Evolutionary conservation across 352 stramenopile genomes (phyloP), one percentile per base, ranked within the genome.

Genomic region (Globisporangium echinulatum): DNA sequence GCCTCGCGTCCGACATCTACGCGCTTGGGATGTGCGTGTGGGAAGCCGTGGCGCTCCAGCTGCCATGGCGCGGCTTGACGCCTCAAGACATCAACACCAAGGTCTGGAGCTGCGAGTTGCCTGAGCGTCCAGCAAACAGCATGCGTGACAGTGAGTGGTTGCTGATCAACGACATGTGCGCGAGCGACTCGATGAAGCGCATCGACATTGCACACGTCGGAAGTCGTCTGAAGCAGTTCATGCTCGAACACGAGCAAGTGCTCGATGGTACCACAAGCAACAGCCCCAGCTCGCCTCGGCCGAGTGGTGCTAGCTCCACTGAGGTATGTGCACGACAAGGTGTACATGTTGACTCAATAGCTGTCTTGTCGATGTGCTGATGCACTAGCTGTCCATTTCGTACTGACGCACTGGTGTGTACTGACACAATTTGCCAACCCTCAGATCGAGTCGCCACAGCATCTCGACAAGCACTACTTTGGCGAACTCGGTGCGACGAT

Each of bases 1-100:
- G 17, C 17, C 17, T 19, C 17, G 17, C 17, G 17, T 19, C 49
- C 13, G 69, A 75, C n/a, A 19, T 72, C 19, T 75, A 71, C 37
- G 63, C 62, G 19, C 62, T 73, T 15, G 66, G 61, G 2, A 67
- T 72, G 54, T 64, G 58, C 52, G 44, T 71, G 7, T 9, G 58
- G 11, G 54, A 58, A n/a, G 59, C 46, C 3, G 40, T 60, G 63
- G 44, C 56, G 25, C 10, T 15, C 19, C 4, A 58, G 39, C 1
- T 59, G 17, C 17, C 17, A 19, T 19, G 17, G 17, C 17, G 17
- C 17, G 17, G 17, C 17, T 19, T 19, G 17, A 19, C 17, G 17
- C 17, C 19, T 19, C 39, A 7, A 58, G 17, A 19, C 17, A 19
- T 19, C 17, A 19, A 19, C 17, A 19, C 17, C 17, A 19, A 19